Conservation (phyloP, 139 green algal species). For the Limnomonas spitsbergensis region DNA sequence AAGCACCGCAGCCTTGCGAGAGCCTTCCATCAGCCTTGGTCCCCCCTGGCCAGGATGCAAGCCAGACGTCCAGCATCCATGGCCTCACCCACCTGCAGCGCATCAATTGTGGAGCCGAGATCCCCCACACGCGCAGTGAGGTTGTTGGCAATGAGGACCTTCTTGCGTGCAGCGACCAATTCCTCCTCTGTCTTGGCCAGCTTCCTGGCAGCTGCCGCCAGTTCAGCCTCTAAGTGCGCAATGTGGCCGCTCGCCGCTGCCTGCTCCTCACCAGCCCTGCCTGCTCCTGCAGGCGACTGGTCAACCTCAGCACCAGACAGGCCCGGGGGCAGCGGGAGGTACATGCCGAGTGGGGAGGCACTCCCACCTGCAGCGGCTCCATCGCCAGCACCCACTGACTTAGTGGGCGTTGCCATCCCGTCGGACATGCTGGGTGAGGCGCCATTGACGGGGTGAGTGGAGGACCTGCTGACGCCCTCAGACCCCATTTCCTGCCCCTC, state of each 20-base stretch:
- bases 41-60: too few species aligned
- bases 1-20: too few species aligned
- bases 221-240: slow-evolving; percentile 27
- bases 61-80: too few species aligned
- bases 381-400: neutral
- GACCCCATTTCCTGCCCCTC: too few species aligned
- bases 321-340: neutral
- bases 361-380: neutral
- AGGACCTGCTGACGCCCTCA: neutral
- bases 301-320: neutral
- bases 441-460: too few species aligned
- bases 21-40: too few species aligned
- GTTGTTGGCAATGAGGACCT: neutral
- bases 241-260: neutral
- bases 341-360: neutral
- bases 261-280: neutral
- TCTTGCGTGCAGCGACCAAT: neutral
- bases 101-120: slow-evolving; percentile 22
- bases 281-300: neutral
- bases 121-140: slow-evolving; percentile 20
- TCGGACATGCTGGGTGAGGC: neutral
- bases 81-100: too few species aligned
- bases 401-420: neutral
- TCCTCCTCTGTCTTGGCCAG: neutral
- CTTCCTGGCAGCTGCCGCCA: slow-evolving; percentile 20